Evolutionary conservation across 164 flowering plant genomes (phyloP).

Genomic region (Macadamia integrifolia): DNA sequence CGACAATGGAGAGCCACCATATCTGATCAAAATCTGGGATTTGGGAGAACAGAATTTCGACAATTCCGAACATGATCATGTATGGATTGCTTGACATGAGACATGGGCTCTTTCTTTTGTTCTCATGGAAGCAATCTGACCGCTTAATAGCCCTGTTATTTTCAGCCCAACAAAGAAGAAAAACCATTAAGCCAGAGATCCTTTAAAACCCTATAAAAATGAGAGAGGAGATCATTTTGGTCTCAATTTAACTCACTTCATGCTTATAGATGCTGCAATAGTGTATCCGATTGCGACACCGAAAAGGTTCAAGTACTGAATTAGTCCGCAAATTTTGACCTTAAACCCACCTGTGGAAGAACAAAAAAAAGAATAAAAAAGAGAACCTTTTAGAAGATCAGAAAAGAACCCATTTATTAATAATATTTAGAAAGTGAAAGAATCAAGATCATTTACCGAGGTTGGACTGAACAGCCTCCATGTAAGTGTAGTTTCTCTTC

Average conservation of each 20-base stretch:
- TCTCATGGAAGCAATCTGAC: constrained; percentile 47
- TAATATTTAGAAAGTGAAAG: background rate
- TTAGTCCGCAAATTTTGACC: constrained; percentile 49
- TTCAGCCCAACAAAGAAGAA: background rate
- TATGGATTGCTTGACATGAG: constrained; percentile 38
- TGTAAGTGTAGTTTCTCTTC: constrained; percentile 55
- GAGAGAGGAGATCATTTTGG: background rate
- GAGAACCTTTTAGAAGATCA: background rate
- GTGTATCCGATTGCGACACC: constrained; percentile 80
- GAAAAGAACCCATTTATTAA: background rate
- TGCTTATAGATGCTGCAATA: constrained; percentile 68
- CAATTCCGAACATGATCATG: constrained; percentile 50
- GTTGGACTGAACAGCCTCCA: constrained; percentile 39
- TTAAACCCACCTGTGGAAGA: constrained; percentile 40
- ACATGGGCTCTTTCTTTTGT: constrained; percentile 38
- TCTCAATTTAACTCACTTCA: constrained; percentile 41
- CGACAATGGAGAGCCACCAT: constrained; percentile 25
- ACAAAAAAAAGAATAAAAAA: background rate
- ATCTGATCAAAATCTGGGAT: constrained; percentile 26
- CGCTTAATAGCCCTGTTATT: constrained; percentile 47
- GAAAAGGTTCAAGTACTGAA: constrained; percentile 62
- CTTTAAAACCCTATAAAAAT: background rate
- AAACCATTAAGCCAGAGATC: background rate
- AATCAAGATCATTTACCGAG: constrained; percentile 27
- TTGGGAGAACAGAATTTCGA: constrained; percentile 19